A percentile compares a stretch with the other conserved stretches of the same genome.
These are phyloP conservation scores for Blastobotrys apis DNA, from an alignment of 1,139 yeast genomes.

Conservation along the genomic window DNA sequence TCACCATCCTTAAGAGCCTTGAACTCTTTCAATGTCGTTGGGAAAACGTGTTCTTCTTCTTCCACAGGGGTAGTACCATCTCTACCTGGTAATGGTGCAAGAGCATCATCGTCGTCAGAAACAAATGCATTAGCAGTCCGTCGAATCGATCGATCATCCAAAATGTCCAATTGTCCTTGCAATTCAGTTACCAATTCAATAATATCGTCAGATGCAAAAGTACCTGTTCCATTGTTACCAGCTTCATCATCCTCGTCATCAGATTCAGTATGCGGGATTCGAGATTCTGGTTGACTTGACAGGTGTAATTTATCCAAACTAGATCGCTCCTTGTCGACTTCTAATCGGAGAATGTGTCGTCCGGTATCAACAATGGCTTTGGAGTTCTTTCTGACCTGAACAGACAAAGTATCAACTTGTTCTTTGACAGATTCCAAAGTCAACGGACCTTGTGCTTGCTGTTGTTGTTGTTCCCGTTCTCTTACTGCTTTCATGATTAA, in stretches of 20 bases:
- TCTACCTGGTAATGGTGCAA: constrained; percentile 58
- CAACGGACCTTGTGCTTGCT: background rate
- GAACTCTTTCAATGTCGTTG: constrained; percentile 56
- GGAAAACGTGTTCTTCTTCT: constrained; percentile 45
- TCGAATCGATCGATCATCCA: constrained; percentile 38
- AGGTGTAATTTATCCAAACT: constrained; percentile 29
- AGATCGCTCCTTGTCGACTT: constrained; percentile 45
- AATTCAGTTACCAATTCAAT: constrained; percentile 83
- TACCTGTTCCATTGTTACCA: constrained; percentile 41
- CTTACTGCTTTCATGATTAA: no score
- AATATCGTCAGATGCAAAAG: constrained; percentile 74
- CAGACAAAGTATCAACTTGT: constrained; percentile 11
- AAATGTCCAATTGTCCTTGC: constrained; percentile 72
- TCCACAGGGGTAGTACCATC: constrained; percentile 65
- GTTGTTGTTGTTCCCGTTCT: no score
- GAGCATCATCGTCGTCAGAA: constrained; percentile 38
- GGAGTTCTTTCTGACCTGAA: constrained; percentile 32
- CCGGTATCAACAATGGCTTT: constrained; percentile 60
- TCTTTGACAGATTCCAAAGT: constrained; percentile 10
- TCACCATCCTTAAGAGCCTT: constrained; percentile 42
- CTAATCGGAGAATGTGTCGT: constrained; percentile 65
- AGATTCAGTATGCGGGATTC: constrained; percentile 13
- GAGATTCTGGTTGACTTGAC: constrained; percentile 6
- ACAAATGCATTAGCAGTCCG: constrained; percentile 34
- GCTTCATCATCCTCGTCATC: constrained; percentile 16